phyloP scores from a whole-genome alignment of 2,329 filamentous ascomycete genomes.

The Simplicillium sp. region DNA sequence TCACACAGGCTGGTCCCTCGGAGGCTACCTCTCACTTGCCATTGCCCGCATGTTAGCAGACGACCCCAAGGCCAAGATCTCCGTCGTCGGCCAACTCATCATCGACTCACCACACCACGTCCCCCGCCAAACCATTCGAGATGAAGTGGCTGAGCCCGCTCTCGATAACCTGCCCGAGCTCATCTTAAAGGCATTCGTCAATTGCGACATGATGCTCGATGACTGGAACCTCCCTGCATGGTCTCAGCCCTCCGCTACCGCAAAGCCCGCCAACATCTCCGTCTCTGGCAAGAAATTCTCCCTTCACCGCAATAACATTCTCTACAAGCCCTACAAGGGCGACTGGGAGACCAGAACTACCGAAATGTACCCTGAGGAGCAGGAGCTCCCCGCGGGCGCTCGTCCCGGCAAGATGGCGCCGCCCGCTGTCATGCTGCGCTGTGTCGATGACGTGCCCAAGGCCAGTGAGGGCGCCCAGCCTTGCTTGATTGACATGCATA shows the following conservation, averaged over 20 bases:
- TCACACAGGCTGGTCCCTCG: conserved; percentile 18
- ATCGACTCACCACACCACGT: conserved; percentile 19
- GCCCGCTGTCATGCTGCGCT: conserved; percentile 14
- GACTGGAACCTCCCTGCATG: conserved; percentile 17
- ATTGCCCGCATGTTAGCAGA: conserved; percentile 16
- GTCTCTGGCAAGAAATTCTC: conserved; percentile 10
- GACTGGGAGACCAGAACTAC: conserved; percentile 9
- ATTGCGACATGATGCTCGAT: conserved; percentile 19
- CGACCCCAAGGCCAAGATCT: conserved; percentile 12
- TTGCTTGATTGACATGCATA: conserved; percentile 15
- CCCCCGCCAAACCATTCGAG: conserved; percentile 9
- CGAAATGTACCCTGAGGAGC: conserved; percentile 1
- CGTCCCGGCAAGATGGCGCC: conserved; percentile 8
- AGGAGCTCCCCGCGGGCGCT: conserved; percentile 2
- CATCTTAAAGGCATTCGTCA: conserved; percentile 18
- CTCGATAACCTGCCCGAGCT: conserved; percentile 13
- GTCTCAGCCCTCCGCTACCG: conserved; percentile 5
- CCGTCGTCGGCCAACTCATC: conserved; percentile 15
- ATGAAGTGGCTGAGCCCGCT: conserved; percentile 9
- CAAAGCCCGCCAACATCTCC: conserved; percentile 6
- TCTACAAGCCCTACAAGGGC: conserved; percentile 12
- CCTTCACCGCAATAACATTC: conserved; percentile 9
- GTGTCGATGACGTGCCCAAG: conserved; percentile 7
- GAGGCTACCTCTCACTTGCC: conserved; percentile 15
- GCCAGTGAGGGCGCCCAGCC: conserved; percentile 4